Conservation (phyloP, 768 basidiomycete species). For the Sarcodon aspratus region DNA sequence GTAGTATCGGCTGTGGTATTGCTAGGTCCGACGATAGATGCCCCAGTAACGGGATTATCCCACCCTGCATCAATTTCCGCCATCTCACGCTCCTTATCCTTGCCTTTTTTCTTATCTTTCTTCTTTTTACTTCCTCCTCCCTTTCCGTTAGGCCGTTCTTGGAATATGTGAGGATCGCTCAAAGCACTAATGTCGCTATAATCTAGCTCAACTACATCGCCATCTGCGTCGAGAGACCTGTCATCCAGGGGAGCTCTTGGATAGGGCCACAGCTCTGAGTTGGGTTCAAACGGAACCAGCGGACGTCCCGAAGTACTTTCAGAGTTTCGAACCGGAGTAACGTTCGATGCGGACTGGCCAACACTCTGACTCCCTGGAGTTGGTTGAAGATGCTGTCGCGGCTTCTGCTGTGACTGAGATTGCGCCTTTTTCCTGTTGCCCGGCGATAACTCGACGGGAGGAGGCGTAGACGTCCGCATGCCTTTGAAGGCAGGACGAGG, state of each 20-base stretch:
- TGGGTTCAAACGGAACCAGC: conserved; percentile 51
- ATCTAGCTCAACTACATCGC: conserved; percentile 65
- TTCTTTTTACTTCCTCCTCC: conserved; percentile 15
- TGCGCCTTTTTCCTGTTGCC: neutral
- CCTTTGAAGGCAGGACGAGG: conserved; percentile 38
- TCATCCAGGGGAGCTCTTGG: conserved; percentile 35
- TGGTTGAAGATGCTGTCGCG: neutral
- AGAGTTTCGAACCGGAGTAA: neutral
- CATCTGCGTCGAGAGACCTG: conserved; percentile 27
- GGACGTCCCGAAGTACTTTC: conserved; percentile 5
- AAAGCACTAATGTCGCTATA: conserved; percentile 64
- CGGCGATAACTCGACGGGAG: conserved; percentile 4
- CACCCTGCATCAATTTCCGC: conserved; percentile 48
- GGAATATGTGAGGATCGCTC: conserved; percentile 54
- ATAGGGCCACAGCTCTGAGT: conserved; percentile 66
- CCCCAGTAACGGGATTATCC: conserved; percentile 34
- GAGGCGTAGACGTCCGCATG: conserved; percentile 11
- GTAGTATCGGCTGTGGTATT: neutral
- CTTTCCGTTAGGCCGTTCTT: conserved; percentile 13
- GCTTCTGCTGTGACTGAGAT: neutral
- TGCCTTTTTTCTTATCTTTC: conserved; percentile 16
- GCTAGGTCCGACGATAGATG: neutral
- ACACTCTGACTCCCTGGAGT: neutral
- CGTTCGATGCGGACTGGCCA: neutral
- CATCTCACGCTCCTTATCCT: conserved; percentile 20